Conservation (phyloP, 31 red algal species). For the Asparagopsis taxiformis region DNA sequence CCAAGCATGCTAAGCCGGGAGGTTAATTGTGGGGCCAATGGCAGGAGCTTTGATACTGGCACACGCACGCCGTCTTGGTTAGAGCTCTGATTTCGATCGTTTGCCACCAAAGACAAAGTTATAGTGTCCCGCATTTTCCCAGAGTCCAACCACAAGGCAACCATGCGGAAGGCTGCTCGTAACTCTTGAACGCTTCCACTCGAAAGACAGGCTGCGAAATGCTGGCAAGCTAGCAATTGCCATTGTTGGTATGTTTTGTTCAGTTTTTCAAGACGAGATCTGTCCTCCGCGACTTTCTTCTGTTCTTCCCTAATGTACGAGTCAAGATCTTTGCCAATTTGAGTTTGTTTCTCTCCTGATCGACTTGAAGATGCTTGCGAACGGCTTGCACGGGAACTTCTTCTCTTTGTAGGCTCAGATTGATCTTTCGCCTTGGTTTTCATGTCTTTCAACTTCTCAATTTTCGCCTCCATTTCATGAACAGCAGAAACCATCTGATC, state of each 20-base stretch:
- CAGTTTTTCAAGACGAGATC: slow-evolving; percentile 47
- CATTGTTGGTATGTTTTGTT: slow-evolving; percentile 43
- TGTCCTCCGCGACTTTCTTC: slow-evolving; percentile 50
- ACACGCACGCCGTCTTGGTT: slow-evolving; percentile 22
- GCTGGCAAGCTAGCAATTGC: slow-evolving; percentile 65
- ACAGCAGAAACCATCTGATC: slow-evolving; percentile 46
- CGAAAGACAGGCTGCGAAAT: slow-evolving; percentile 71
- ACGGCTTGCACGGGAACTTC: slow-evolving; percentile 14
- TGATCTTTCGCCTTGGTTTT: slow-evolving; percentile 18
- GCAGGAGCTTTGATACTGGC: slow-evolving; percentile 61
- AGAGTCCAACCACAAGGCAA: slow-evolving; percentile 78
- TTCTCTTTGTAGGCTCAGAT: slow-evolving; percentile 1
- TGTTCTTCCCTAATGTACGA: slow-evolving; percentile 24
- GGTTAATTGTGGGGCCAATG: slow-evolving; percentile 56
- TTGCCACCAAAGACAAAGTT: slow-evolving; percentile 3
- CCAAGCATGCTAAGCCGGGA: slow-evolving; percentile 48
- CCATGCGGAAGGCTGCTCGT: slow-evolving; percentile 64
- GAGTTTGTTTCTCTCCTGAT: slow-evolving; percentile 14
- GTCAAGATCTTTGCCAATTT: slow-evolving; percentile 58
- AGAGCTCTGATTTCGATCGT: background rate
- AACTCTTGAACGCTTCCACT: slow-evolving; percentile 51
- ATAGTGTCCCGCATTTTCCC: slow-evolving; percentile 52
- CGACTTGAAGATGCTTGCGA: slow-evolving; percentile 17
- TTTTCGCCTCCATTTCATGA: slow-evolving; percentile 25
- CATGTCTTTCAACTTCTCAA: slow-evolving; percentile 44